Conservation (phyloP, 768 basidiomycete genomes). For the Dictyophora rubrovolvata region DNA sequence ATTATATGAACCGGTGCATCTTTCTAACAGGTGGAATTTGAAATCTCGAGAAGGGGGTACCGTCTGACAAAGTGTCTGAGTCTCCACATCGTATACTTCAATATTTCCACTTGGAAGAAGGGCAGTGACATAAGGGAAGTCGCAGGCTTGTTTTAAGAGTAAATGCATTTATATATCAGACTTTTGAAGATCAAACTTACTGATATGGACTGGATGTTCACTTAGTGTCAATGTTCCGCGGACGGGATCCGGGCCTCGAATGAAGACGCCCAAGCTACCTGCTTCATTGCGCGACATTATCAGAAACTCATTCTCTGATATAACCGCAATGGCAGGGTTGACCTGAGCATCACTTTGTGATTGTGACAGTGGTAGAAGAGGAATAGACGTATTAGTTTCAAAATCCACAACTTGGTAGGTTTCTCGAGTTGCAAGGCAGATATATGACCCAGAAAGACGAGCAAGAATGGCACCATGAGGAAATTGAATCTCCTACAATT, state of each 20-base stretch:
- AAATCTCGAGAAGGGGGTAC: slow-evolving; percentile 37
- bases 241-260: slow-evolving; percentile 76
- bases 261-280: slow-evolving; percentile 76
- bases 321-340: slow-evolving; percentile 65
- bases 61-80: slow-evolving; percentile 61
- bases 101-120: slow-evolving; percentile 72
- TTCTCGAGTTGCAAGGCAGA: slow-evolving; percentile 68
- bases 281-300: slow-evolving; percentile 77
- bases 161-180: not conserved
- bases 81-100: slow-evolving; percentile 72
- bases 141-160: slow-evolving; percentile 42
- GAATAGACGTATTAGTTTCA: slow-evolving; percentile 54
- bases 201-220: slow-evolving; percentile 61
- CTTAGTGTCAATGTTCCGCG: slow-evolving; percentile 85
- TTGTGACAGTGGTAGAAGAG: slow-evolving; percentile 74
- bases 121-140: slow-evolving; percentile 72
- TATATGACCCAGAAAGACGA: slow-evolving; percentile 45
- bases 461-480: slow-evolving; percentile 49
- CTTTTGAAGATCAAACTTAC: slow-evolving; percentile 35
- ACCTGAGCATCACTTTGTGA: slow-evolving; percentile 34
- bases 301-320: slow-evolving; percentile 73
- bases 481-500: slow-evolving; percentile 57
- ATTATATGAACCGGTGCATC: not conserved
- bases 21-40: not conserved
- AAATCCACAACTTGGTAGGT: slow-evolving; percentile 76